phyloP scores from a whole-genome alignment of 768 basidiomycete genomes.

The Macrolepiota dolichaula region DNA sequence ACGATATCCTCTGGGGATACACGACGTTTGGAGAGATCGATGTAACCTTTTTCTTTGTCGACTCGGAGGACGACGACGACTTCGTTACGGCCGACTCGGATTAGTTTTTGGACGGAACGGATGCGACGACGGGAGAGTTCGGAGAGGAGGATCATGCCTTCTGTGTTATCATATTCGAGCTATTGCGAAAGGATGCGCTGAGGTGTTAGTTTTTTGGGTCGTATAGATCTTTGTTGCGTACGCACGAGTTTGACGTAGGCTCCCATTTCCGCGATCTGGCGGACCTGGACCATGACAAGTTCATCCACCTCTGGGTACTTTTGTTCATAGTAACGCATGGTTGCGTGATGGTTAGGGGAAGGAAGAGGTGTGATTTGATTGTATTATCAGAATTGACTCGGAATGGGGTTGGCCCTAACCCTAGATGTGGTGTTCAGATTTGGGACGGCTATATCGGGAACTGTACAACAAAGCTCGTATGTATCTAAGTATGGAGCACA shows the following conservation, averaged over 20 bases:
- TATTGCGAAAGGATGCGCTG: slow-evolving; percentile 24
- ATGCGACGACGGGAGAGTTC: slow-evolving; percentile 96
- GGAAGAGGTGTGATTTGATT: neutral
- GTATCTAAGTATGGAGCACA: too few relatives aligned
- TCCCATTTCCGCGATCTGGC: slow-evolving; percentile 99
- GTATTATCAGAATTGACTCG: neutral
- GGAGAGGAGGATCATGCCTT: slow-evolving; percentile 99
- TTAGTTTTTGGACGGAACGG: slow-evolving; percentile 95
- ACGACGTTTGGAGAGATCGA: slow-evolving; percentile 96
- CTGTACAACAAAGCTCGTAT: too few relatives aligned
- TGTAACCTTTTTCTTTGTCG: slow-evolving; percentile 99
- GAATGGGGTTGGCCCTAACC: neutral
- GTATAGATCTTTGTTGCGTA: too few relatives aligned
- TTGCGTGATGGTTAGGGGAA: neutral
- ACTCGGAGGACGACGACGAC: slow-evolving; percentile 97
- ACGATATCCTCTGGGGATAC: slow-evolving; percentile 97
- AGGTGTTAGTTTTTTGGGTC: neutral
- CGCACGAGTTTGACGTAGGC: slow-evolving; percentile 96
- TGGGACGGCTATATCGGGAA: neutral
- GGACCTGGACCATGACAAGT: slow-evolving; percentile 99
- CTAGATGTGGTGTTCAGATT: neutral
- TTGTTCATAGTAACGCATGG: slow-evolving; percentile 91
- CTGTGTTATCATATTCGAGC: slow-evolving; percentile 99
- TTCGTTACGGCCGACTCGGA: slow-evolving; percentile 95
- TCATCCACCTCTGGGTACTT: slow-evolving; percentile 96